phyloP scores from a whole-genome alignment of 768 basidiomycete species.

The Calocybe gangraenosa region DNA sequence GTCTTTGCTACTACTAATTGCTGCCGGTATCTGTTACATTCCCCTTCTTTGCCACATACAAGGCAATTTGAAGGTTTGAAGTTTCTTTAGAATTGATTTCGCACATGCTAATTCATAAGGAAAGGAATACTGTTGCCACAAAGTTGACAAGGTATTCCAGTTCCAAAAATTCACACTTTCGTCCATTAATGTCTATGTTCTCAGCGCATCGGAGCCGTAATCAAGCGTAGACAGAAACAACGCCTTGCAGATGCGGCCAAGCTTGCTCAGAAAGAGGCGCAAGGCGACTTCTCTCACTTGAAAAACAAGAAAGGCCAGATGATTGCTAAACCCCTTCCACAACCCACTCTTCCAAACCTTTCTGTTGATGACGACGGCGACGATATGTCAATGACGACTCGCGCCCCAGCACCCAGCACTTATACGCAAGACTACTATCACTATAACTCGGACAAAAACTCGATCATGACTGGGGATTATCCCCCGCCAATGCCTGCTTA shows the following conservation, averaged over 20 bases:
- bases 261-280: constrained; percentile 86
- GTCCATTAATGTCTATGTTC: constrained; percentile 4
- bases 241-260: constrained; percentile 77
- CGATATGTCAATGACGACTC: constrained; percentile 53
- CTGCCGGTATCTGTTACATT: constrained; percentile 85
- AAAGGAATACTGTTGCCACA: constrained; percentile 97
- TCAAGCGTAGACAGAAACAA: constrained; percentile 88
- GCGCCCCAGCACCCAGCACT: constrained; percentile 47
- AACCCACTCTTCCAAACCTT: constrained; percentile 92
- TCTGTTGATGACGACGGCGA: constrained; percentile 81
- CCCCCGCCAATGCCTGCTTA: constrained; percentile 79
- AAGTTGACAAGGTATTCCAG: constrained; percentile 84
- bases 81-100: neutral
- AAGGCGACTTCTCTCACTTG: constrained; percentile 85
- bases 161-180: neutral
- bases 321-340: constrained; percentile 75
- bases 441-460: constrained; percentile 49
- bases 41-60: constrained; percentile 95
- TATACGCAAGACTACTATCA: constrained; percentile 55
- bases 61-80: constrained; percentile 87
- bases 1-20: constrained; percentile 73
- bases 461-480: constrained; percentile 34
- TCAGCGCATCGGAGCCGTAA: constrained; percentile 88
- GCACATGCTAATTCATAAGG: constrained; percentile 3
- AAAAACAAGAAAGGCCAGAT: constrained; percentile 91